A percentile compares a stretch with the other conserved stretches of the same genome.
phyloP scores from a whole-genome alignment of 2,329 filamentous ascomycete species.

The Xylaria sp. region DNA sequence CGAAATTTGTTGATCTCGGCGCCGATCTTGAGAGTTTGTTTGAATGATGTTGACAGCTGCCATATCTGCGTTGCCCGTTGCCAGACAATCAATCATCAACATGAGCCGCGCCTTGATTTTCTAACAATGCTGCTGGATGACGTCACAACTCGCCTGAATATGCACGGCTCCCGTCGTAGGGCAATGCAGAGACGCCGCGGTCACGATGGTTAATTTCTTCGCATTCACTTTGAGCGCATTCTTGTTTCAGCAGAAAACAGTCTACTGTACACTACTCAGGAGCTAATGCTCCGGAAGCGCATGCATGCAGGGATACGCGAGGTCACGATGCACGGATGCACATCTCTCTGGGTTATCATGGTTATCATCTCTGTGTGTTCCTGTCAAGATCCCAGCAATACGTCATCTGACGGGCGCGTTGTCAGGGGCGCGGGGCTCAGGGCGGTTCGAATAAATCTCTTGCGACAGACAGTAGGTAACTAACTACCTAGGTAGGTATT shows the following conservation, averaged over 20 bases:
- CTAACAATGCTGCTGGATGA: constrained; percentile 11
- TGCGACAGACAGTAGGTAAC: too few relatives aligned
- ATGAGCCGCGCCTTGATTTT: constrained; percentile 1
- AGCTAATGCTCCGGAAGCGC: constrained; percentile 33
- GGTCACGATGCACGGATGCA: not conserved
- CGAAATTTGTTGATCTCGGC: not conserved
- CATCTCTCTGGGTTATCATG: not conserved
- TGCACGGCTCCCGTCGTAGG: not conserved
- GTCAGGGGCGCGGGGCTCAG: constrained; percentile 6
- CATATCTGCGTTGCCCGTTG: not conserved
- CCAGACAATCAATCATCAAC: not conserved
- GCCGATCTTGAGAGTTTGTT: not conserved
- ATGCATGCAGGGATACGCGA: constrained; percentile 24
- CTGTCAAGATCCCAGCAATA: constrained; percentile 20
- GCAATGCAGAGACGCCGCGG: not conserved
- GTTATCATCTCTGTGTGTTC: constrained; percentile 11
- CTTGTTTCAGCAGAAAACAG: constrained; percentile 1
- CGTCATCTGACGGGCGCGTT: constrained; percentile 26
- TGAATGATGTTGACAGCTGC: not conserved
- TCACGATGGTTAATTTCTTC: constrained; percentile 1
- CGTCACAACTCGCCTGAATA: constrained; percentile 13
- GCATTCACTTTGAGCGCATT: constrained; percentile 1
- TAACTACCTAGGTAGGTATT: too few relatives aligned
- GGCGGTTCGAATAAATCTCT: not conserved
- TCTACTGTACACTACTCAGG: too few relatives aligned